Conservation (phyloP, 1,139 yeast species). For the Trichomonascaceae sp. region DNA sequence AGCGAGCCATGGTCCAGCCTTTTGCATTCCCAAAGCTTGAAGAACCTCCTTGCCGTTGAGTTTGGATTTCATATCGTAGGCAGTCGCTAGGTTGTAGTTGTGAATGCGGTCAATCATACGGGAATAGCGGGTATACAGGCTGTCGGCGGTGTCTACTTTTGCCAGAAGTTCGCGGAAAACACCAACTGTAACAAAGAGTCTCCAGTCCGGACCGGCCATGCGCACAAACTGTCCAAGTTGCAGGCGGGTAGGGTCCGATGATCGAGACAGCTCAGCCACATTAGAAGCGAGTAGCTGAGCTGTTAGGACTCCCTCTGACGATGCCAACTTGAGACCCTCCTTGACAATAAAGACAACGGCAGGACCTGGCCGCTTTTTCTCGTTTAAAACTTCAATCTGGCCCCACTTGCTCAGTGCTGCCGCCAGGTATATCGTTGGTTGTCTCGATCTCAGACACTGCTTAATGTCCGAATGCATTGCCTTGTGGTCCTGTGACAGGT, state of each 20-base stretch:
- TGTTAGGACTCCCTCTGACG: constrained; percentile 40
- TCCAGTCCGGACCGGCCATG: constrained; percentile 40
- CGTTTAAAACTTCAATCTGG: constrained; percentile 27
- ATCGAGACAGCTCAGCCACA: constrained; percentile 15
- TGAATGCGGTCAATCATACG: constrained; percentile 11
- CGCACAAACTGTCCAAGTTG: constrained; percentile 50
- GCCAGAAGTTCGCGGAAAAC: constrained; percentile 10
- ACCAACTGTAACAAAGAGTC: constrained; percentile 27
- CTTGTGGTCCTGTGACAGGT: neutral
- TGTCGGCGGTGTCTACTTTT: neutral
- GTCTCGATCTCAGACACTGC: neutral
- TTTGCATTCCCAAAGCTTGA: constrained; percentile 32
- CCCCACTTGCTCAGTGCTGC: constrained; percentile 30
- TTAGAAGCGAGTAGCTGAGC: constrained; percentile 28
- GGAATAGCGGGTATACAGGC: constrained; percentile 4
- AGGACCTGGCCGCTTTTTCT: constrained; percentile 26
- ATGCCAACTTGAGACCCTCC: constrained; percentile 61
- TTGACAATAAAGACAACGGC: constrained; percentile 38
- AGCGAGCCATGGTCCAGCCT: constrained; percentile 82
- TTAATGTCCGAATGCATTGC: constrained; percentile 2
- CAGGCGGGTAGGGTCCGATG: constrained; percentile 29
- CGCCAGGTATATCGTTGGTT: constrained; percentile 4
- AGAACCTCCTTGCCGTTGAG: constrained; percentile 49
- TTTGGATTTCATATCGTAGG: constrained; percentile 24
- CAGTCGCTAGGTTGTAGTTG: constrained; percentile 15